phyloP scores from a whole-genome alignment of 2,329 filamentous ascomycete species.

The Septoria petroselini region DNA sequence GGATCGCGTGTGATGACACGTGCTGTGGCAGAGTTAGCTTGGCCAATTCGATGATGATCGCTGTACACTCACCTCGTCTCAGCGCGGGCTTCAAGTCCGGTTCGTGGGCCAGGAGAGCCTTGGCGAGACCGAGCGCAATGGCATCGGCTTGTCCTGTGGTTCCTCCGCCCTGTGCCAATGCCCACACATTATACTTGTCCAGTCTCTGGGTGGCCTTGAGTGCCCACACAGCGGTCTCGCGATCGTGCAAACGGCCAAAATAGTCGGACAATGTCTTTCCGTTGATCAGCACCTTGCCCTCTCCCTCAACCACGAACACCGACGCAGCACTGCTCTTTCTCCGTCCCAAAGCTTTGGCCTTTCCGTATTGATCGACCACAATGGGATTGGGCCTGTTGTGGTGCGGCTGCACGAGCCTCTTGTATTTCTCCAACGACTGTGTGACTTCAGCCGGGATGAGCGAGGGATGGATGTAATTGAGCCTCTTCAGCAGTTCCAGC shows the following conservation, averaged over 20 bases:
- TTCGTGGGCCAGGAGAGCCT: conserved; percentile 85
- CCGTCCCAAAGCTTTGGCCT: conserved; percentile 75
- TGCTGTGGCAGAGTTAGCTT: conserved; percentile 55
- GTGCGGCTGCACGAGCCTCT: conserved; percentile 69
- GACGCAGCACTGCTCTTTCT: conserved; percentile 84
- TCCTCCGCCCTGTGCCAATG: conserved; percentile 77
- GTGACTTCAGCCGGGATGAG: conserved; percentile 69
- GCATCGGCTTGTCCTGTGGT: conserved; percentile 95
- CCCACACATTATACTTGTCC: conserved; percentile 98
- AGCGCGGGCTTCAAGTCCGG: conserved; percentile 84
- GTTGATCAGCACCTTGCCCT: conserved; percentile 85
- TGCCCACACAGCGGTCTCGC: conserved; percentile 91
- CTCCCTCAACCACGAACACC: conserved; percentile 87
- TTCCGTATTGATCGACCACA: conserved; percentile 70
- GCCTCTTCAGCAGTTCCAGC: conserved; percentile 68
- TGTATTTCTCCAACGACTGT: conserved; percentile 65
- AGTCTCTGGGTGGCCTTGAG: conserved; percentile 76
- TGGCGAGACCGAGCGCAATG: conserved; percentile 82
- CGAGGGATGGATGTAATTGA: conserved; percentile 81
- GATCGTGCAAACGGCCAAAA: conserved; percentile 86
- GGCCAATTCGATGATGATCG: neutral
- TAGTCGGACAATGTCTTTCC: conserved; percentile 77
- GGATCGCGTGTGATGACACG: conserved; percentile 89
- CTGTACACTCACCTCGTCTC: conserved; percentile 70
- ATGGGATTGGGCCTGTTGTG: conserved; percentile 61